Percentiles rank a stretch among this genome's conserved stretches.
These are phyloP conservation scores for Diaporthe vexans DNA, from an alignment of 2,329 filamentous ascomycete species.

Conservation along the genomic window DNA sequence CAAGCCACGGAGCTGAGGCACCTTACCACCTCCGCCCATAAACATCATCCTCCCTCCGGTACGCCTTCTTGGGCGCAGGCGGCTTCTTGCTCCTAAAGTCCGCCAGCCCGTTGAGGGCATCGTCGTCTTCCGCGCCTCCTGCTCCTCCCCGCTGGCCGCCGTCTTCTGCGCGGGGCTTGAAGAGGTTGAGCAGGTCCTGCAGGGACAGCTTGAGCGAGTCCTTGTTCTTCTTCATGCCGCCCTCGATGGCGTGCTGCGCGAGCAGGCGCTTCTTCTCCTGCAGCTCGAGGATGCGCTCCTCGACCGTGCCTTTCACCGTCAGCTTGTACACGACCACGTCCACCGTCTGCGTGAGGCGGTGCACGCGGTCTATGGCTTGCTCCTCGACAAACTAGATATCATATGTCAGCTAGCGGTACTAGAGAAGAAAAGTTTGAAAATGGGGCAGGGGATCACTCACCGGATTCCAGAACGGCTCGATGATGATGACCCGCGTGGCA, in stretches of 20 bases:
- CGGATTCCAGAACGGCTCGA: slow-evolving; percentile 99
- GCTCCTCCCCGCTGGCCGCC: slow-evolving; percentile 42
- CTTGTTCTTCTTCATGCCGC: slow-evolving; percentile 75
- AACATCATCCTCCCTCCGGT: slow-evolving; percentile 54
- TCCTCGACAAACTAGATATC: slow-evolving; percentile 87
- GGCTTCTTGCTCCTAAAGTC: slow-evolving; percentile 46
- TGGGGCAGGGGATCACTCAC: slow-evolving; percentile 62
- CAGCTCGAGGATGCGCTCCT: slow-evolving; percentile 93
- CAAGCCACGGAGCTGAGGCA: too few relatives aligned
- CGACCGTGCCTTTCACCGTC: slow-evolving; percentile 87
- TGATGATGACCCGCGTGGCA: slow-evolving; percentile 90
- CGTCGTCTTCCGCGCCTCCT: slow-evolving; percentile 45
- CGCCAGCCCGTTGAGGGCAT: slow-evolving; percentile 37
- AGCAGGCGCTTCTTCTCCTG: slow-evolving; percentile 94
- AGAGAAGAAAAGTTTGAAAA: background rate
- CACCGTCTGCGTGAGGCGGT: slow-evolving; percentile 95
- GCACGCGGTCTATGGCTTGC: slow-evolving; percentile 97
- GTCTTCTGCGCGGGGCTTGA: slow-evolving; percentile 69
- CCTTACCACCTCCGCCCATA: slow-evolving; percentile 59
- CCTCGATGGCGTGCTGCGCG: slow-evolving; percentile 92
- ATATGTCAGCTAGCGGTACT: slow-evolving; percentile 34
- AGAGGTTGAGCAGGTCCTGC: slow-evolving; percentile 93
- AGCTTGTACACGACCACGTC: slow-evolving; percentile 97
- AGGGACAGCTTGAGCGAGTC: slow-evolving; percentile 86
- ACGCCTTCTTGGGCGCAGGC: slow-evolving; percentile 46